Percentiles rank a stretch among this genome's conserved stretches.
Evolutionary conservation across 2,329 filamentous ascomycete species (phyloP).

Genomic region (Penicillium sp.): DNA sequence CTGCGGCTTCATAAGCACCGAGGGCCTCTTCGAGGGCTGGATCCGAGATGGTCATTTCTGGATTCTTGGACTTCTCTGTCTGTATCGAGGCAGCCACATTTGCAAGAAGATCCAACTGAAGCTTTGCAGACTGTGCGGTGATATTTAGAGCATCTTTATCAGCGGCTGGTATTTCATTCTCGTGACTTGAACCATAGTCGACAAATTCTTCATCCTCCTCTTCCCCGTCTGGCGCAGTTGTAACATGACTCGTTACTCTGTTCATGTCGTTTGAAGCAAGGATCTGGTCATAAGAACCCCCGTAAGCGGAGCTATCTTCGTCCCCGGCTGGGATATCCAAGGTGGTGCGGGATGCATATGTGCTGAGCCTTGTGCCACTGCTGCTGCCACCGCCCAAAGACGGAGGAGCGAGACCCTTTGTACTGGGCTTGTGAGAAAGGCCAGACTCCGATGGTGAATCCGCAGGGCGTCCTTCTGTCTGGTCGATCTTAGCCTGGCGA

Average conservation of each 20-base stretch:
- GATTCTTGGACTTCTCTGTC: constrained; percentile 66
- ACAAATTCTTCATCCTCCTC: constrained; percentile 71
- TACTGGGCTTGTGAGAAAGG: constrained; percentile 33
- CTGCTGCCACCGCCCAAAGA: constrained; percentile 37
- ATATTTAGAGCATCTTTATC: constrained; percentile 96
- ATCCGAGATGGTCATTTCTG: constrained; percentile 71
- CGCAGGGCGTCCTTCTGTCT: constrained; percentile 54
- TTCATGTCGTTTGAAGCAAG: constrained; percentile 50
- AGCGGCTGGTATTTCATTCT: constrained; percentile 67
- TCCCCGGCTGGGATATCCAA: constrained; percentile 52
- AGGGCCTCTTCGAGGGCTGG: constrained; percentile 73
- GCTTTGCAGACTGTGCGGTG: constrained; percentile 87
- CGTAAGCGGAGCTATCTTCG: constrained; percentile 53
- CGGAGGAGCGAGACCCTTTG: constrained; percentile 38
- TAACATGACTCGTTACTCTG: constrained; percentile 49
- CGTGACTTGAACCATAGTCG: constrained; percentile 76
- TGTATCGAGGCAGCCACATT: constrained; percentile 82
- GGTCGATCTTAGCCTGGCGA: constrained; percentile 75
- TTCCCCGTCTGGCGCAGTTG: constrained; percentile 58
- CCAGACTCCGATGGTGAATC: constrained; percentile 44
- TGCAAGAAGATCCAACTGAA: constrained; percentile 87
- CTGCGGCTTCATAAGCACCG: constrained; percentile 81
- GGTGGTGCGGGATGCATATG: constrained; percentile 47
- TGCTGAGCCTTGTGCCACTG: constrained; percentile 48
- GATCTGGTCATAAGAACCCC: constrained; percentile 56